Evolutionary conservation across 2,329 filamentous ascomycete genomes (phyloP), one percentile per base, ranked within the genome.

Genomic region (Phialemoniopsis sp.): DNA sequence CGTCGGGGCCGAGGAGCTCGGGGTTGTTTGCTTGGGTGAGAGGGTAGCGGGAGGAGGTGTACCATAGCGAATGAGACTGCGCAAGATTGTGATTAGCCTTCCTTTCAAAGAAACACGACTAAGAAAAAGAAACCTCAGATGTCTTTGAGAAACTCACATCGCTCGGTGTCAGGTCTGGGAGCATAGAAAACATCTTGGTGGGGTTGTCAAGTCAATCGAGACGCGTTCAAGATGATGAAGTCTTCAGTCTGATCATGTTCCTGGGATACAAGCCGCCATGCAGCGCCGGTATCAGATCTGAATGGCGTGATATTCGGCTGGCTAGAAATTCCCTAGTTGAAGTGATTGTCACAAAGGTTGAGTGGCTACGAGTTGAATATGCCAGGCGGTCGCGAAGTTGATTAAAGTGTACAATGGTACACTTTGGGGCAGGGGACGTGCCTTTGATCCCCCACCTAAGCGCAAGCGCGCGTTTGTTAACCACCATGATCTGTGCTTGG

Each of bases 11-110:
- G 52, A 46, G 19, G 55, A 48, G 21, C 21, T 26, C 21, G 6
- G 21, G 21, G 21, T 26, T 26, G 21, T n/a, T n/a, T n/a, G 21
- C 6, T 10, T 26, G 21, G 21, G 21, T 10, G 37, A 58, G 54
- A 14, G 73, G 74, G 54, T 67, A 69, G 37, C 79, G 74, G 6
- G 81, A 74, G 12, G 82, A 80, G 28, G 76, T 78, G 59, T 87
- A 87, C 85, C 85, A 89, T 43, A 88, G 73, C 38, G 79, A 76
- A 59, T 88, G 81, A 29, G 82, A 82, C 85, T 88, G 50, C 29
- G n/a, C n/a, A n/a, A n/a, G n/a, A n/a, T n/a, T n/a, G n/a, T n/a
- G n/a, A n/a, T n/a, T n/a, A n/a, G n/a, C n/a, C n/a, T n/a, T n/a
- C n/a, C n/a, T n/a, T n/a, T n/a, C n/a, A n/a, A n/a, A n/a, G n/a